Evolutionary conservation across 108 stramenopile genomes (phyloP), one percentile per base, ranked within the genome.

Genomic region (Discostella pseudostelligera): DNA sequence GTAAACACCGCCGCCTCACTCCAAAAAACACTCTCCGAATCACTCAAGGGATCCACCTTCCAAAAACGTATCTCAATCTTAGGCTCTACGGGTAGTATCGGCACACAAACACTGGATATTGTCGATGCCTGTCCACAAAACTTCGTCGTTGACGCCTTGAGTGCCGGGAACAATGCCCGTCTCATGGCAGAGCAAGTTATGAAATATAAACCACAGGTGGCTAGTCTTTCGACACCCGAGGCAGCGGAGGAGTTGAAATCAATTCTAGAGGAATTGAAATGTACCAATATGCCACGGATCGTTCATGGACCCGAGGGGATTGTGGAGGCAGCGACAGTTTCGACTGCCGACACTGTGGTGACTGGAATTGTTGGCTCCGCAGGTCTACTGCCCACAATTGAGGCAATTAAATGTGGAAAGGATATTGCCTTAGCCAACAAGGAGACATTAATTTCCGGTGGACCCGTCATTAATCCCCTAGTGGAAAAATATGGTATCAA

Each of bases 311-410:
- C 86, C 9, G 92, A 93, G 44, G 96, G 93, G 8, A 89, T 92
- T 51, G 56, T 88, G 20, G 93, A 83, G 29, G 87, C 84, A 10
- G 87, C 96, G 4, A 92, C 92, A 11, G 84, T 85, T 28, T 67
- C 56, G 12, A 62, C 78, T 12, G 92, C 92, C 45, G 92, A 96
- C 45, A 93, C 89, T 11, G 93, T 96, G 12, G 93, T 96, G 9
- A 96, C 95, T 35, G 97, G 97, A 58, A 97, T 98, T 69, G 97
- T 98, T 1, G 97, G 97, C 12, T 89, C 95, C 44, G 97, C 96
- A 45, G 97, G 97, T 42, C 71, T 98, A 26, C 68, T 93, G 14
- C 96, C 95, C 19, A 94, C 93, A 16, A 96, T 98, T 62, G 92
- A 90, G 58, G 97, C 97, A 4, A 98, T 98, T 78, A 92, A 96